A percentile compares a stretch with the other conserved stretches of the same genome.
phyloP scores from a whole-genome alignment of 1,284 basidiomycete genomes.

The Ceratobasidium sp. region DNA sequence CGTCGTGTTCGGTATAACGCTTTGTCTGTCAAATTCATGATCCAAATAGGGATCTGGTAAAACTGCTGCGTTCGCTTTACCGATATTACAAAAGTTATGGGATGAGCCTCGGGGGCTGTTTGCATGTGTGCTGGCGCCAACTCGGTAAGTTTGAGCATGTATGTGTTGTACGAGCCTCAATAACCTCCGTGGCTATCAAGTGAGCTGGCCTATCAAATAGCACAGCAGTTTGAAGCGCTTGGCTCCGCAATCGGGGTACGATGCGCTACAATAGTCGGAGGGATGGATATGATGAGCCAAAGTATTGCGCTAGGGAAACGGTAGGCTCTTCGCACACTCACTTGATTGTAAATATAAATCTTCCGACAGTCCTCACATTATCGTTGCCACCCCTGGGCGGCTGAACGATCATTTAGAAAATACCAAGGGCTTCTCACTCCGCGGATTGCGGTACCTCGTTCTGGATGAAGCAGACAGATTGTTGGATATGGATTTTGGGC shows the following conservation, averaged over 20 bases:
- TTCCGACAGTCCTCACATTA: slow-evolving; percentile 73
- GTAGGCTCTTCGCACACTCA: not conserved
- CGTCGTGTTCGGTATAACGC: not conserved
- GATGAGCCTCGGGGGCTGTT: slow-evolving; percentile 94
- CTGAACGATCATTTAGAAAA: slow-evolving; percentile 96
- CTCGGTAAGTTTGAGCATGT: slow-evolving; percentile 55
- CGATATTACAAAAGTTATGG: slow-evolving; percentile 96
- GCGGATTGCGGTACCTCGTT: slow-evolving; percentile 88
- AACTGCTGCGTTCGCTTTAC: slow-evolving; percentile 96
- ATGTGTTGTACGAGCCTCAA: not conserved
- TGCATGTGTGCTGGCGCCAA: slow-evolving; percentile 93
- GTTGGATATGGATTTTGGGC: slow-evolving; percentile 97
- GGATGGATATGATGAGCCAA: slow-evolving; percentile 94
- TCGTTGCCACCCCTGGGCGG: slow-evolving; percentile 97
- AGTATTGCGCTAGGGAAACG: slow-evolving; percentile 91
- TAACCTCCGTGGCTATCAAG: slow-evolving; percentile 48
- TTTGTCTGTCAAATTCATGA: not conserved
- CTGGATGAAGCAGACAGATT: slow-evolving; percentile 97
- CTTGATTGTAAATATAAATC: not conserved
- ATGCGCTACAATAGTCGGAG: slow-evolving; percentile 91
- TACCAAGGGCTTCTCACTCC: slow-evolving; percentile 95
- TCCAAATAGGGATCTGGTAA: slow-evolving; percentile 80
- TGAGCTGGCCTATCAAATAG: slow-evolving; percentile 98
- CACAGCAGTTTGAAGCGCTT: slow-evolving; percentile 92
- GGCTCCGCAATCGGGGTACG: slow-evolving; percentile 95